Percentiles rank a stretch among this genome's conserved stretches.
Evolutionary conservation across 306 rosid genomes (phyloP).

Genomic region (Prinsepia uniflora): DNA sequence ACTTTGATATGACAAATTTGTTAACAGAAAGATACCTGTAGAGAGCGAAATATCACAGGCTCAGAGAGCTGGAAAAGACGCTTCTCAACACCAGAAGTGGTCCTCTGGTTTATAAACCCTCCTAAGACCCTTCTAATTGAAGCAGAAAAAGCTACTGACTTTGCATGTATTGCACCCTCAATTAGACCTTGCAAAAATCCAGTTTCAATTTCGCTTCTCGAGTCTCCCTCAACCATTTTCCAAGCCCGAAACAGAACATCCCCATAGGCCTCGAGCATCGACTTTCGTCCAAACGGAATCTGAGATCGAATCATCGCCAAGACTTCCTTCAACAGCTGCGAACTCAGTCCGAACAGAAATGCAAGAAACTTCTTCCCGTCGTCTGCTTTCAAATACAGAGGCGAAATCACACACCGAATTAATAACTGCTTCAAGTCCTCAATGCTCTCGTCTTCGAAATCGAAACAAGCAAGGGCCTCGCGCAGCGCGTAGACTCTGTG

Average conservation of each 20-base stretch:
- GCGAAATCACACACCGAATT: slow-evolving; percentile 64
- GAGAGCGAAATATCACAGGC: slow-evolving; percentile 84
- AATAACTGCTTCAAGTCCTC: slow-evolving; percentile 70
- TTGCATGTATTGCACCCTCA: slow-evolving; percentile 63
- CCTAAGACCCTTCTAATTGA: slow-evolving; percentile 75
- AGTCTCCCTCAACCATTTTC: slow-evolving; percentile 50
- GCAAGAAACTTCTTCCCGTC: slow-evolving; percentile 79
- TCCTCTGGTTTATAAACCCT: slow-evolving; percentile 77
- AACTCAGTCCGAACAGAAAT: slow-evolving; percentile 57
- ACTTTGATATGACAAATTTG: neutral
- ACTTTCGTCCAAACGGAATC: slow-evolving; percentile 83
- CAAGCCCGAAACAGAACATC: slow-evolving; percentile 83
- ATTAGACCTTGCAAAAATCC: slow-evolving; percentile 74
- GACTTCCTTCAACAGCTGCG: slow-evolving; percentile 61
- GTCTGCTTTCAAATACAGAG: slow-evolving; percentile 66
- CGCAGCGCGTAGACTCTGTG: slow-evolving; percentile 70
- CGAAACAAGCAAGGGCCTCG: slow-evolving; percentile 64
- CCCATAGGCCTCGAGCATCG: slow-evolving; percentile 78
- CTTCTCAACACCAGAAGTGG: slow-evolving; percentile 74
- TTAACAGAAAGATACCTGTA: slow-evolving; percentile 50
- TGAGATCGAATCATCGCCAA: slow-evolving; percentile 87
- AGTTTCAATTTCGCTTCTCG: slow-evolving; percentile 51
- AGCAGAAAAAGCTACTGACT: slow-evolving; percentile 52
- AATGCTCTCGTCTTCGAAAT: slow-evolving; percentile 79
- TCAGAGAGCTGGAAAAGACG: slow-evolving; percentile 69